A percentile compares a stretch with the other conserved stretches of the same genome.
Conservation (phyloP, 331 rosid species). For the Quercus lobata region DNA sequence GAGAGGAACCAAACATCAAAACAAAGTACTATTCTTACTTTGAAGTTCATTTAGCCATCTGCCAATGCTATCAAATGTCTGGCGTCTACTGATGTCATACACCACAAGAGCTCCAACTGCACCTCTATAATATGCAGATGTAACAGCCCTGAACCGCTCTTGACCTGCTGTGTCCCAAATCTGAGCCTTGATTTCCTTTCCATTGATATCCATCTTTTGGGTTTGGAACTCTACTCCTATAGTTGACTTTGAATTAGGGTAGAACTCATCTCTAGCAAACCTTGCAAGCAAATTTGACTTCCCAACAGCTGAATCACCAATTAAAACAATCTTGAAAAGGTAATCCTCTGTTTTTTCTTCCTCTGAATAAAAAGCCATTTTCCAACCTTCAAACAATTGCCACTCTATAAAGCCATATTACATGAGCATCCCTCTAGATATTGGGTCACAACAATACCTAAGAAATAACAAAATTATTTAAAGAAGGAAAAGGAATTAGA, state of each 20-base stretch:
- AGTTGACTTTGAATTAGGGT: constrained; percentile 59
- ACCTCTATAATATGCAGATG: constrained; percentile 66
- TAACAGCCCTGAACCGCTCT: constrained; percentile 64
- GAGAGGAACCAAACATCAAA: background rate
- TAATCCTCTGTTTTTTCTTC: constrained; percentile 63
- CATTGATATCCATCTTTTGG: constrained; percentile 55
- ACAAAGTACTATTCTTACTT: constrained; percentile 27
- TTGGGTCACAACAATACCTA: constrained; percentile 13
- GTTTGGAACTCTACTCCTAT: constrained; percentile 70
- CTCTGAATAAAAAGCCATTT: constrained; percentile 48
- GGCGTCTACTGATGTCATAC: constrained; percentile 55
- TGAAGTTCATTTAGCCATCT: constrained; percentile 70
- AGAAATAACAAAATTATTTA: constrained; percentile 16
- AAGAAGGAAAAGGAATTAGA: constrained; percentile 12
- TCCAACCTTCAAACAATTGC: constrained; percentile 22
- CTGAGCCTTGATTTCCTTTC: constrained; percentile 63
- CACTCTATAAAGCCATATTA: constrained; percentile 33
- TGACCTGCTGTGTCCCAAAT: constrained; percentile 76
- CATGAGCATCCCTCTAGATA: constrained; percentile 16
- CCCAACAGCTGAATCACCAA: constrained; percentile 66
- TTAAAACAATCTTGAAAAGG: constrained; percentile 62
- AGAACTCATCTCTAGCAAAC: constrained; percentile 63
- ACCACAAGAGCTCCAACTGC: constrained; percentile 66
- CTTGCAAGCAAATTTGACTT: constrained; percentile 64
- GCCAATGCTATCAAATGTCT: constrained; percentile 54